phyloP scores from a whole-genome alignment of 495 filamentous ascomycete species.

The Penicillium manginii region DNA sequence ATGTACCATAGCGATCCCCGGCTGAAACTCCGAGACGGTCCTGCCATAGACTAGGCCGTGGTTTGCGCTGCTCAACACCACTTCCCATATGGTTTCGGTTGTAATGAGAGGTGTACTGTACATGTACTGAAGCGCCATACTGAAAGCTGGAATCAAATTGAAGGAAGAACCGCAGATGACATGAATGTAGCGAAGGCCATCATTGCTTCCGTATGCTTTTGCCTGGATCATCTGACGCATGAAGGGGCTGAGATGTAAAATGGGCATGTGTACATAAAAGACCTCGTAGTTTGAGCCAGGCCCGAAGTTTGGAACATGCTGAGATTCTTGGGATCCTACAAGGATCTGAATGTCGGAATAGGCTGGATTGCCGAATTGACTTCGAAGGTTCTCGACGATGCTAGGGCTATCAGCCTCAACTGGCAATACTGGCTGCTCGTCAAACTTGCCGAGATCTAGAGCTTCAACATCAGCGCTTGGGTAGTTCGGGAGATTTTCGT shows the following conservation, averaged over 20 bases:
- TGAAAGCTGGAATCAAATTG: conserved; percentile 27
- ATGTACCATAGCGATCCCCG: conserved; percentile 28
- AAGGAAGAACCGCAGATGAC: conserved; percentile 23
- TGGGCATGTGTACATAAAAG: background rate
- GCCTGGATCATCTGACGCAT: background rate
- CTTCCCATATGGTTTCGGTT: background rate
- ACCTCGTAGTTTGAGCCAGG: background rate
- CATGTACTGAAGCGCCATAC: conserved; percentile 30
- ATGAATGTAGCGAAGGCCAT: conserved; percentile 11
- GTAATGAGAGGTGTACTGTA: conserved; percentile 19
- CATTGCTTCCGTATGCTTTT: background rate
- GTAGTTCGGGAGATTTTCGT: too few relatives aligned
- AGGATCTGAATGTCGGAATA: conserved; percentile 9
- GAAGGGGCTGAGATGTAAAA: background rate
- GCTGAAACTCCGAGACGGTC: conserved; percentile 7
- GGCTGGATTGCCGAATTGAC: background rate
- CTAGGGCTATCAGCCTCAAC: background rate
- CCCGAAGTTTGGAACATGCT: background rate
- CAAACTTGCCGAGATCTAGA: background rate
- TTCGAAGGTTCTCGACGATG: background rate
- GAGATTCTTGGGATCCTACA: conserved; percentile 6
- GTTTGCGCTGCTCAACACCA: background rate
- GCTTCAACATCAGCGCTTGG: background rate
- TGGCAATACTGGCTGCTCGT: background rate
- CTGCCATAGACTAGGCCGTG: background rate